Base-by-base conservation (phyloP, 148 eudicot species). In the Cornus kousa region DNA sequence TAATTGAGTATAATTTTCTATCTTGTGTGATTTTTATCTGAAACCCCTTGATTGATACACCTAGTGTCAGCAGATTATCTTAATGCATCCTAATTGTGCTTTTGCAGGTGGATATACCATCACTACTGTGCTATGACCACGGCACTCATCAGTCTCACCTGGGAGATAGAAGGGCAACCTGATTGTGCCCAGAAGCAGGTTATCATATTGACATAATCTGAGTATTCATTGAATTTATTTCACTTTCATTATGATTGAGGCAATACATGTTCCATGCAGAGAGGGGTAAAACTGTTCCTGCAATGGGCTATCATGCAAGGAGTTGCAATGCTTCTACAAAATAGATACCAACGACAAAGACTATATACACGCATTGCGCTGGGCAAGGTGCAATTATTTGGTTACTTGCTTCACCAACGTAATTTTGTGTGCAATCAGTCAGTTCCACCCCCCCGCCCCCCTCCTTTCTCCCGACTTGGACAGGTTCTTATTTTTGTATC, bases 281-380 rank as follows among this genome's bases (percentile, higher is more conserved):
- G 78, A 89, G 98, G 99, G 72, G 94, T 96, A 57, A 87, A 90
- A 48, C 94, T 96, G 48, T 96, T 96, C 79, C 83, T 96, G 77
- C 85, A 87, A 76, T 96, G 98, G 98, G 98, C 99, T 67, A 90
- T 94, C 83, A 89, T 96, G 97, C 99, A 96, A 89, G 99, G 98
- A 80, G 84, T 96, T 80, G 94, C 97, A 66, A 96, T 96, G 99
- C 90, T 96, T 72, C 82, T 93, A 79, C 99, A 96, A 80, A 96
- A 96, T 74, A 87, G 95, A 84, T 96, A 96, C 86, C 99, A 96
- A 73, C 82, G 99, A 67, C 99, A 93, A 78, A 96, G 99, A 83
- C 87, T 92, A 16, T 96, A 93, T 70, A 96, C 99, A 53, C 98
- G 99, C 32, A 96, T 96, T 79, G 99, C 99, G 19, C 90, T 96